Evolutionary conservation across 352 stramenopile species (phyloP), one percentile per base, ranked within the genome.

Genomic region (Phytophthora pistaciae): DNA sequence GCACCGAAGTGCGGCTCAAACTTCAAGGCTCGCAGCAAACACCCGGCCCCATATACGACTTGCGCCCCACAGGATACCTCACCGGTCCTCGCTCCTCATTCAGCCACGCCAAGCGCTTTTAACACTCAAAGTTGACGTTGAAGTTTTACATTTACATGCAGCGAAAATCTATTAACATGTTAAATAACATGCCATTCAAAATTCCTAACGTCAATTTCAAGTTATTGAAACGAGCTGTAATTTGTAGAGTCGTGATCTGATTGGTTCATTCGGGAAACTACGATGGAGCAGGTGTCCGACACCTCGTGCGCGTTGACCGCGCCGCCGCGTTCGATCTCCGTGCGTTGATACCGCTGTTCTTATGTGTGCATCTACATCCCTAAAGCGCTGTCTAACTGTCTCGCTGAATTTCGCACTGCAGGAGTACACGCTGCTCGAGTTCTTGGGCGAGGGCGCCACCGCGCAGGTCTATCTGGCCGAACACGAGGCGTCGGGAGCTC

Each of bases 391-490:
- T 69, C 40, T 64, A 69, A 70, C 48, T 66, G 18, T 60, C 1
- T 7, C 33, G 3, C 1, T 49, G 27, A 42, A 56, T 44, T 60
- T 38, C 11, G 33, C 11, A 0, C 31, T 13, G 8, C 50, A 93
- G 86, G 86, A 88, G n/a, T 93, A 84, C 58, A 80, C 79, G 42
- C 70, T 93, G 59, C 74, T 90, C 25, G 88, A 92, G 61, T 92
- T 95, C 56, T 70, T 95, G 5, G 88, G 88, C 33, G 82, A 92
- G 63, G 88, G 88, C 13, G 86, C 88, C 23, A 93, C 88, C 8
- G 88, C 88, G 27, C 86, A 95, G 42, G 84, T 95, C 48, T 94
- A 95, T 75, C 60, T 91, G 44, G 88, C 88, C 14, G 66, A 87
- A 36, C 78, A 81, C 66, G 65, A 78, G n/a, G 53, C 61, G n/a